phyloP scores from a whole-genome alignment of 257 asterid genomes.

The Anisodus acutangulus region DNA sequence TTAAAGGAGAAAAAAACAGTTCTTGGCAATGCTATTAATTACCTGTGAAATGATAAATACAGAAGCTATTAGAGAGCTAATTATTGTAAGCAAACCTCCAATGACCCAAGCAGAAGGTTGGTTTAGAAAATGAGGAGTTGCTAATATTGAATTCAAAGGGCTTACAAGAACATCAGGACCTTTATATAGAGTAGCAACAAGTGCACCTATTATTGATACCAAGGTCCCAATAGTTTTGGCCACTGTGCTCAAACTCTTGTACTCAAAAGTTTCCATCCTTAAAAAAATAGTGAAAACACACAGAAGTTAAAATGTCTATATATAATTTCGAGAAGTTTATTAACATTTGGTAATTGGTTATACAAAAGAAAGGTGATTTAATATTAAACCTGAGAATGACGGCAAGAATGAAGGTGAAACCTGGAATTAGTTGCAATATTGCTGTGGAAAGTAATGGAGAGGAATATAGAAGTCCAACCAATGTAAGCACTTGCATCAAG shows the following conservation, averaged over 20 bases:
- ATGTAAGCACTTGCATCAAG: slow-evolving; percentile 59
- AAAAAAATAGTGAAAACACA: neutral
- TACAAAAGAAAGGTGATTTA: neutral
- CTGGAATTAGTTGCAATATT: slow-evolving; percentile 68
- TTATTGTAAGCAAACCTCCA: slow-evolving; percentile 56
- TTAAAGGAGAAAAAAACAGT: neutral
- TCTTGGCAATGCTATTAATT: neutral
- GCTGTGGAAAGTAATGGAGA: slow-evolving; percentile 60
- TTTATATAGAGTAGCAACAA: slow-evolving; percentile 54
- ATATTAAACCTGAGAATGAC: slow-evolving; percentile 55
- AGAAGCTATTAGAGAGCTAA: slow-evolving; percentile 48
- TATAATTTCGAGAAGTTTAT: neutral
- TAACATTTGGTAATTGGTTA: too few species aligned
- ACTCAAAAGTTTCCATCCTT: slow-evolving; percentile 61
- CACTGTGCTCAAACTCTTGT: slow-evolving; percentile 44
- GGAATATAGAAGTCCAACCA: slow-evolving; percentile 51
- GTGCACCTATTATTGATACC: slow-evolving; percentile 57
- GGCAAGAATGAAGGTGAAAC: slow-evolving; percentile 64
- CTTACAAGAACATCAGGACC: slow-evolving; percentile 53
- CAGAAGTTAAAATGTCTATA: neutral
- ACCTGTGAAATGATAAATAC: slow-evolving; percentile 63
- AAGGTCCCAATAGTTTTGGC: slow-evolving; percentile 59
- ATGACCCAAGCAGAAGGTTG: slow-evolving; percentile 54
- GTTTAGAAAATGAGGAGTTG: slow-evolving; percentile 33
- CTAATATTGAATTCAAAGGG: slow-evolving; percentile 35